These are phyloP conservation scores for Colletotrichum cereale DNA, from an alignment of 2,329 filamentous ascomycete species.

Conservation along the genomic window DNA sequence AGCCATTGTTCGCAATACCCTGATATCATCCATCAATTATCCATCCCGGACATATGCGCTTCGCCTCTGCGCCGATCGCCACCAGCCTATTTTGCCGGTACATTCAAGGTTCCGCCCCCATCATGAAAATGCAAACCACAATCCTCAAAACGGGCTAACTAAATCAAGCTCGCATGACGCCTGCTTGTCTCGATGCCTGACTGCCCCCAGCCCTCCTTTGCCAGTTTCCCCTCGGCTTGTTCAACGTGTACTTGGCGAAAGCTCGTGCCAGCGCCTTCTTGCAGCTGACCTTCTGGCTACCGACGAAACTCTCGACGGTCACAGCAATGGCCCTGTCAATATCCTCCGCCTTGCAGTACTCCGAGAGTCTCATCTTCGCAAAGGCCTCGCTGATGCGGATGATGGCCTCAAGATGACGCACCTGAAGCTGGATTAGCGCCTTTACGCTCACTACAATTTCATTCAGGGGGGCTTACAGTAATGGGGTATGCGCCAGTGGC, in stretches of 20 bases:
- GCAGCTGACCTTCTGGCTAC: constrained; percentile 95
- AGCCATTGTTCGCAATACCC: constrained; percentile 22
- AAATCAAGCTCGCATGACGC: constrained; percentile 32
- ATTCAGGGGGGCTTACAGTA: constrained; percentile 75
- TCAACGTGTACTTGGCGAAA: constrained; percentile 92
- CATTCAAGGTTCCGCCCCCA: constrained; percentile 13
- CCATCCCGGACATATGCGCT: constrained; percentile 22
- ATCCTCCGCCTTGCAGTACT: constrained; percentile 90
- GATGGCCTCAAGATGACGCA: constrained; percentile 97
- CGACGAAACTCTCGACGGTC: constrained; percentile 95
- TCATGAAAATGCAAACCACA: constrained; percentile 13
- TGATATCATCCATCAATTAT: constrained; percentile 29
- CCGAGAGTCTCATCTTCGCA: constrained; percentile 97
- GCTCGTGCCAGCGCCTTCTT: constrained; percentile 95
- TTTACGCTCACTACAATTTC: background rate
- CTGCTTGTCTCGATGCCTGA: constrained; percentile 39
- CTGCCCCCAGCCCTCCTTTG: constrained; percentile 44
- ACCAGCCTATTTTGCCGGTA: constrained; percentile 28
- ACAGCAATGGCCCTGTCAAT: constrained; percentile 98
- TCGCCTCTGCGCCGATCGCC: constrained; percentile 40
- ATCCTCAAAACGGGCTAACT: background rate
- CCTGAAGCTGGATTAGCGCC: constrained; percentile 63
- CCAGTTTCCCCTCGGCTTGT: constrained; percentile 54
- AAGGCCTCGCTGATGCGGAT: constrained; percentile 96
- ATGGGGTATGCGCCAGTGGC: constrained; percentile 98